Conservation (phyloP, 306 rosid genomes). For the Erythrophleum fordii region DNA sequence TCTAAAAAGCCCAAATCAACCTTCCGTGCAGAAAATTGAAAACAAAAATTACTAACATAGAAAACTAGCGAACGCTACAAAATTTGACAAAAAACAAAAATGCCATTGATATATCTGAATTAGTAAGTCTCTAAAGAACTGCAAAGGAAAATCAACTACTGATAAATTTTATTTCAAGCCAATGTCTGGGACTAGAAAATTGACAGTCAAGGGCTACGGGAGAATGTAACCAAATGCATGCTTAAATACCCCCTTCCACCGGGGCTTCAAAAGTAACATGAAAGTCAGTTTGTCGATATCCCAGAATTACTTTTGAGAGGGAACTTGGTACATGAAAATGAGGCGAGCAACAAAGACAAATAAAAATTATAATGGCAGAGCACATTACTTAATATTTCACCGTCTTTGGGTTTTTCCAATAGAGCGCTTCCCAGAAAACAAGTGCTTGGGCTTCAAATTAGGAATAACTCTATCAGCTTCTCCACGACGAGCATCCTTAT, state of each 20-base stretch:
- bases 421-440: conserved; percentile 81
- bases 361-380: background rate
- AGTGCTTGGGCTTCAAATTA: conserved; percentile 76
- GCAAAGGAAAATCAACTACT: background rate
- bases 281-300: background rate
- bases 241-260: too few species aligned
- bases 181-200: background rate
- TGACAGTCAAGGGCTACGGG: background rate
- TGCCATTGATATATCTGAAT: background rate
- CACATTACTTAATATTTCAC: conserved; percentile 48
- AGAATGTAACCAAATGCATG: background rate
- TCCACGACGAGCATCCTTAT: conserved; percentile 84
- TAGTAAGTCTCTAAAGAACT: background rate
- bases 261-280: background rate
- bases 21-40: background rate
- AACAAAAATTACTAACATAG: background rate
- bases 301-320: background rate
- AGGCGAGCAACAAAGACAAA: background rate
- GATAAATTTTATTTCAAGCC: background rate
- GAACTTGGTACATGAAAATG: background rate
- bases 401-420: conserved; percentile 80
- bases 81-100: background rate
- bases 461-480: conserved; percentile 95
- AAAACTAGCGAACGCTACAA: background rate
- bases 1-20: background rate